Evolutionary conservation across 208 protist species (phyloP).

Genomic region (Acanthamoeba castellanii): DNA sequence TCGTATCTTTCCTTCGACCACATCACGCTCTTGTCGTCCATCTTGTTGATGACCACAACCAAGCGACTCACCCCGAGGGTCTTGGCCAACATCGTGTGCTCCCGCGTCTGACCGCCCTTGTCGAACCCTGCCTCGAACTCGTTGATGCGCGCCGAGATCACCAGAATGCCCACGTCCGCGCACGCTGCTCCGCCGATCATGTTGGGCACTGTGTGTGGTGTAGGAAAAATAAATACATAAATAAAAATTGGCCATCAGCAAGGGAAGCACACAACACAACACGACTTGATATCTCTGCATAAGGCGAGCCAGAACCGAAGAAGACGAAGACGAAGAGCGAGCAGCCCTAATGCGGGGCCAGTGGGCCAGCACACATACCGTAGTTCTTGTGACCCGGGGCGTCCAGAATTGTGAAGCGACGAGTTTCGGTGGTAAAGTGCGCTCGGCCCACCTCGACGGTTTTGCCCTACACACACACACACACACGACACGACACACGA

Average conservation of each 20-base stretch:
- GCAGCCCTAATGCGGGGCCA: too few relatives aligned
- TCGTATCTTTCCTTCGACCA: conserved; percentile 97
- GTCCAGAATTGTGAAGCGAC: conserved; percentile 98
- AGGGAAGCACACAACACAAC: too few relatives aligned
- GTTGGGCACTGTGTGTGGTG: conserved; percentile 97
- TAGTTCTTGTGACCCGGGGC: conserved; percentile 99
- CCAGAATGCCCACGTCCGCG: conserved; percentile 98
- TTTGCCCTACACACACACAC: conserved; percentile 95
- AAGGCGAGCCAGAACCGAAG: not conserved
- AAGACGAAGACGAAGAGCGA: not conserved
- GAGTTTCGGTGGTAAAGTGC: conserved; percentile 96
- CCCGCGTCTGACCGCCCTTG: conserved; percentile 98
- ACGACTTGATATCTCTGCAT: too few relatives aligned
- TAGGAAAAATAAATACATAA: too few relatives aligned
- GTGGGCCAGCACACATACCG: too few relatives aligned
- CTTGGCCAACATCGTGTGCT: conserved; percentile 99
- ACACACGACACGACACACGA: too few relatives aligned
- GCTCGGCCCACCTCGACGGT: conserved; percentile 98
- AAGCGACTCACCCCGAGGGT: conserved; percentile 98
- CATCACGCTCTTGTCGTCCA: conserved; percentile 97
- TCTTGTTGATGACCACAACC: conserved; percentile 99
- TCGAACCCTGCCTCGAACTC: conserved; percentile 99
- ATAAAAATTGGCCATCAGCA: too few relatives aligned
- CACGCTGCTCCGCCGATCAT: conserved; percentile 99
- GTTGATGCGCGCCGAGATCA: conserved; percentile 98